Conservation (phyloP, 2,329 filamentous ascomycete genomes). For the Penicillium concentricum region DNA sequence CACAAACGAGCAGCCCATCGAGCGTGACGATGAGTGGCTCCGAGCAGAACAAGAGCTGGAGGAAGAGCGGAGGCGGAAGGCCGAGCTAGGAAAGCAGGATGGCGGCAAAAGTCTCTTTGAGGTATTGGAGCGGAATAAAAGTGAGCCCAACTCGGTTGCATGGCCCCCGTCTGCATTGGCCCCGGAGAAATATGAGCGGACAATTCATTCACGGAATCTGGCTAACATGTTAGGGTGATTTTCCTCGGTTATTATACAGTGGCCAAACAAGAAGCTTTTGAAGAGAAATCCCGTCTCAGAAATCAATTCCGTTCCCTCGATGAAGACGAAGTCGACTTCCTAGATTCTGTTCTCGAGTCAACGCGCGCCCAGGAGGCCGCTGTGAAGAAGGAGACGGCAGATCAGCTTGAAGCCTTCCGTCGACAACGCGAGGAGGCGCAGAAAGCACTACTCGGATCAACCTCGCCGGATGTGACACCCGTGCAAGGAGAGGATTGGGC, state of each 20-base stretch:
- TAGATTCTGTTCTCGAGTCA: conserved; percentile 58
- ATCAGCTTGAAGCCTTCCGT: conserved; percentile 60
- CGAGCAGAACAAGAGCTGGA: conserved; percentile 47
- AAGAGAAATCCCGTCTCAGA: conserved; percentile 51
- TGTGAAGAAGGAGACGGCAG: conserved; percentile 58
- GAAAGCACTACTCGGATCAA: conserved; percentile 45
- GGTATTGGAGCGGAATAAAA: conserved; percentile 51
- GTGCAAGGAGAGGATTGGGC: conserved; percentile 50
- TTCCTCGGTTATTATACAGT: conserved; percentile 26
- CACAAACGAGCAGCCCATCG: conserved; percentile 40
- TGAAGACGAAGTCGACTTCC: conserved; percentile 53
- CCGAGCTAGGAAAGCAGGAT: conserved; percentile 53
- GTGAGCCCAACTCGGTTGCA: conserved; percentile 34
- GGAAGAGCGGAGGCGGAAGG: conserved; percentile 46
- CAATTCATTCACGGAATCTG: conserved; percentile 3
- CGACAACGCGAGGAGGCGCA: conserved; percentile 60
- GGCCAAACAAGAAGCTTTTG: conserved; percentile 54
- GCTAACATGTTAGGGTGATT: conserved; percentile 45
- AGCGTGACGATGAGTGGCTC: conserved; percentile 46
- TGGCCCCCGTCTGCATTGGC: background rate
- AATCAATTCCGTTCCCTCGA: conserved; percentile 54
- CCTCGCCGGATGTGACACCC: conserved; percentile 32
- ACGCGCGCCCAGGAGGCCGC: conserved; percentile 57
- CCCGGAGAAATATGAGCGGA: background rate
- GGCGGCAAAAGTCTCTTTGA: conserved; percentile 51